phyloP scores from a whole-genome alignment of 73 alveolate genomes.

The Stentor roeselii region DNA sequence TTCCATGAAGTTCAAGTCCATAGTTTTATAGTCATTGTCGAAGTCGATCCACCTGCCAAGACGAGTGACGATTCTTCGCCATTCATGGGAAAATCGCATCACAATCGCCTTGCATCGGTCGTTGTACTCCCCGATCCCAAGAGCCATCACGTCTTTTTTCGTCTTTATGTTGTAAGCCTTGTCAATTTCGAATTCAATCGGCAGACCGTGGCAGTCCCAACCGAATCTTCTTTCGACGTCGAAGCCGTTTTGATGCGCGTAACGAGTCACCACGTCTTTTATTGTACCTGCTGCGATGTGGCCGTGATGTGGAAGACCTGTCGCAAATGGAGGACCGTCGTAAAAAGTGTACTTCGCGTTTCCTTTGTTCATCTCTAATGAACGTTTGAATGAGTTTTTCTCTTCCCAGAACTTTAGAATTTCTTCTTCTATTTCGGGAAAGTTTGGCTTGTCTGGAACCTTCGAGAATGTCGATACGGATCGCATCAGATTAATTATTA shows the following conservation, averaged over 20 bases:
- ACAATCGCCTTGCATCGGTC: conserved; percentile 96
- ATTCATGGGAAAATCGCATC: conserved; percentile 85
- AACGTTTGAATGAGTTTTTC: conserved; percentile 95
- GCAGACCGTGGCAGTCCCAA: conserved; percentile 99
- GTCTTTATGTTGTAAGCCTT: conserved; percentile 81
- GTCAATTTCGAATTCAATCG: conserved; percentile 98
- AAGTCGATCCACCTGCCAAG: conserved; percentile 99
- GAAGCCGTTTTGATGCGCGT: conserved; percentile 97
- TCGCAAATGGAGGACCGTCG: conserved; percentile 99
- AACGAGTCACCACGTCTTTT: conserved; percentile 99
- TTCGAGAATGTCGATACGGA: background rate
- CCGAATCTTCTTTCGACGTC: conserved; percentile 98
- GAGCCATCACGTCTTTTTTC: conserved; percentile 78
- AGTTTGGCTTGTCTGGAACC: conserved; percentile 76
- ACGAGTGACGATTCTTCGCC: conserved; percentile 79
- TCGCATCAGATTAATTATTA: too few species aligned
- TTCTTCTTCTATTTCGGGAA: conserved; percentile 96
- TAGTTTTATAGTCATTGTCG: conserved; percentile 99
- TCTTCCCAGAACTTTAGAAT: conserved; percentile 94
- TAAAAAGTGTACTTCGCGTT: conserved; percentile 95
- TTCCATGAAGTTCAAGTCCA: conserved; percentile 99
- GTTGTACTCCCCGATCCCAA: conserved; percentile 97
- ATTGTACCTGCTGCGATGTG: conserved; percentile 99
- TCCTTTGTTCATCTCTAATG: conserved; percentile 84
- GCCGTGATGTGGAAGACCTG: conserved; percentile 99